These are phyloP conservation scores for Peronospora tabacina DNA, from an alignment of 352 stramenopile genomes.

Conservation along the genomic window DNA sequence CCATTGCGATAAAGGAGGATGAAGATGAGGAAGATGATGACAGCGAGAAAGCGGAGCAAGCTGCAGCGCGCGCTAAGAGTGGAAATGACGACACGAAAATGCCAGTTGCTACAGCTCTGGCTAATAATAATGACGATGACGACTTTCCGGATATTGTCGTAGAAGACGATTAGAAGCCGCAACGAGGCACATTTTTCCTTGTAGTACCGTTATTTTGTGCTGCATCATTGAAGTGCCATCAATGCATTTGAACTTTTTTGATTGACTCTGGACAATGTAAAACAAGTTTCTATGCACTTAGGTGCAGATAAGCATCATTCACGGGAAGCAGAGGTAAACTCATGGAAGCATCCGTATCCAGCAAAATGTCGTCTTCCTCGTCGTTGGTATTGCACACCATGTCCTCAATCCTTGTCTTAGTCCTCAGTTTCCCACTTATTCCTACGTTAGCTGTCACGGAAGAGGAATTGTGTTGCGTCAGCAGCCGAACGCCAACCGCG, in stretches of 20 bases:
- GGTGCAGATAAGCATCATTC: constrained; percentile 46
- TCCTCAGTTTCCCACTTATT: constrained; percentile 8
- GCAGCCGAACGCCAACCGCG: constrained; percentile 48
- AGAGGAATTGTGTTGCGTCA: constrained; percentile 61
- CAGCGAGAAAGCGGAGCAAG: constrained; percentile 10
- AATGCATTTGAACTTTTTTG: constrained; percentile 19
- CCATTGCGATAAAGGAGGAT: constrained; percentile 5
- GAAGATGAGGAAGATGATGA: background rate
- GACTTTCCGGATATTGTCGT: constrained; percentile 82
- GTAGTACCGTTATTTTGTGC: background rate
- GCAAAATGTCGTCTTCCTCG: constrained; percentile 45
- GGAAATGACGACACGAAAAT: constrained; percentile 23
- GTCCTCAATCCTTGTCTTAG: constrained; percentile 12
- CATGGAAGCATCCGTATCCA: constrained; percentile 61
- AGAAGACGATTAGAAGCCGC: constrained; percentile 40
- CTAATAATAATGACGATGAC: constrained; percentile 48
- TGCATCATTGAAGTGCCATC: constrained; percentile 4
- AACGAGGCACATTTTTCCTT: background rate
- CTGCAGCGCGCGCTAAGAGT: constrained; percentile 27
- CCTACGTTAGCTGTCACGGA: background rate
- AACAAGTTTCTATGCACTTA: constrained; percentile 22
- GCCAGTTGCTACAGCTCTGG: constrained; percentile 13
- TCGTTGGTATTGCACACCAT: constrained; percentile 29
- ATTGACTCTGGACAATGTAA: constrained; percentile 16
- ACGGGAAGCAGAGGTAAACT: constrained; percentile 48